Conservation (phyloP, 805 yeast species). For the Scheffersomyces spartinae region DNA sequence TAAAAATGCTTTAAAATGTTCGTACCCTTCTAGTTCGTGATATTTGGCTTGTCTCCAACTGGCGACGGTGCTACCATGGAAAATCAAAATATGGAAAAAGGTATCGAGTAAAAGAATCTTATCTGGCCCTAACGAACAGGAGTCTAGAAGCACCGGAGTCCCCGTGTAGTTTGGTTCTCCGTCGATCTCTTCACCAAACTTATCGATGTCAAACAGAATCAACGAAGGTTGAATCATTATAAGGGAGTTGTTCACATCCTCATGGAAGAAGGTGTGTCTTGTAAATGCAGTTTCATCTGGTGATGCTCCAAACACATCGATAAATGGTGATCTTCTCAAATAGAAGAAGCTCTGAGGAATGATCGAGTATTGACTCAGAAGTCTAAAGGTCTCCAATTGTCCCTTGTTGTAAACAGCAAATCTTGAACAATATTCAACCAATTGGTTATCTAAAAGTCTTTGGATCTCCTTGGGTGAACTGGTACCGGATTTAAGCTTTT, state of each 20-base stretch:
- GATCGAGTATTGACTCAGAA: constrained; percentile 38
- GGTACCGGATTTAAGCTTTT: constrained; percentile 21
- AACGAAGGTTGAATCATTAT: constrained; percentile 64
- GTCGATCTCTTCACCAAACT: constrained; percentile 21
- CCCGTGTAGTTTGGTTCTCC: constrained; percentile 45
- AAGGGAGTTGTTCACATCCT: constrained; percentile 48
- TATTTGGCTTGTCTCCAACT: constrained; percentile 57
- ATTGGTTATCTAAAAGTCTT: constrained; percentile 37
- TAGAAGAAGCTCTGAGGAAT: constrained; percentile 62
- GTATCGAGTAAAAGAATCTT: constrained; percentile 52
- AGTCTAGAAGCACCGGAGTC: constrained; percentile 57
- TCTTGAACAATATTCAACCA: constrained; percentile 35
- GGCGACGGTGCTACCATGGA: constrained; percentile 55
- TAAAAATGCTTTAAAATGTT: constrained; percentile 45
- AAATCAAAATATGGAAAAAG: constrained; percentile 57
- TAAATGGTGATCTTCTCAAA: constrained; percentile 52
- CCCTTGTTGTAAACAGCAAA: constrained; percentile 39
- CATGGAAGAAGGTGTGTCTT: constrained; percentile 50
- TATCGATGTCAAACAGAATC: constrained; percentile 41
- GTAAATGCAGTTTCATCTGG: constrained; percentile 64
- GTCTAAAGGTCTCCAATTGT: constrained; percentile 35
- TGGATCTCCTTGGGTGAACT: constrained; percentile 29
- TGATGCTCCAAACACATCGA: constrained; percentile 56
- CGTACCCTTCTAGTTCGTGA: constrained; percentile 50
- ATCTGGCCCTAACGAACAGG: constrained; percentile 46